Percentiles rank a stretch among this genome's conserved stretches.
Conservation (phyloP, 768 basidiomycete species). For the Phanerochaete sordida region DNA sequence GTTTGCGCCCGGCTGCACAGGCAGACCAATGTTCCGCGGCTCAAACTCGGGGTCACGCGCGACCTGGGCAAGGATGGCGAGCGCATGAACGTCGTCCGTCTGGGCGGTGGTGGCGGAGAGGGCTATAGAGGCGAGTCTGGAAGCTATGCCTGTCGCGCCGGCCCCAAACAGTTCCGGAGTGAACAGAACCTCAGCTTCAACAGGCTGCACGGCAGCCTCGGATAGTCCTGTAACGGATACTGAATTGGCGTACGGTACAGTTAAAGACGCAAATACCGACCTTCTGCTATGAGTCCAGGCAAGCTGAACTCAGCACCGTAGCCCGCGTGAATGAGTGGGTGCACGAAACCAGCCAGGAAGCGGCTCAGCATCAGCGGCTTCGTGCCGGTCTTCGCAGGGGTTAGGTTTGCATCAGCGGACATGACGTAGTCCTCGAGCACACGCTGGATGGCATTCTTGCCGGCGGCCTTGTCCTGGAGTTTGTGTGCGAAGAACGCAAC, state of each 20-base stretch:
- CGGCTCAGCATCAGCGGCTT: slow-evolving; percentile 55
- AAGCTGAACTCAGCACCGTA: slow-evolving; percentile 61
- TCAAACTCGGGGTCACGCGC: slow-evolving; percentile 40
- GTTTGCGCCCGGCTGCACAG: neutral
- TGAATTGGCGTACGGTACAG: neutral
- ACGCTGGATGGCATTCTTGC: slow-evolving; percentile 36
- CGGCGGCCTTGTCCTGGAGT: slow-evolving; percentile 20
- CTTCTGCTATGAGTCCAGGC: slow-evolving; percentile 56
- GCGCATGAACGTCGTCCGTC: slow-evolving; percentile 35
- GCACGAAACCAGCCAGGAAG: slow-evolving; percentile 52
- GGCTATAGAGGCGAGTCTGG: neutral
- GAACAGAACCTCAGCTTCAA: slow-evolving; percentile 33
- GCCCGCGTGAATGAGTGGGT: slow-evolving; percentile 63
- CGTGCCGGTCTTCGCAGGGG: slow-evolving; percentile 9
- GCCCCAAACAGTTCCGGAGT: slow-evolving; percentile 22
- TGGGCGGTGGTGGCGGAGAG: neutral
- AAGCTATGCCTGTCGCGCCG: neutral
- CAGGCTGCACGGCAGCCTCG: slow-evolving; percentile 45
- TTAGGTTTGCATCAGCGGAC: slow-evolving; percentile 29
- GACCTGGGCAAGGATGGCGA: slow-evolving; percentile 54
- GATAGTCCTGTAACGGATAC: slow-evolving; percentile 16
- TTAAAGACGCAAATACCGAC: neutral
- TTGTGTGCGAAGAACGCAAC: slow-evolving; percentile 48
- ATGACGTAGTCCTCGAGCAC: slow-evolving; percentile 64
- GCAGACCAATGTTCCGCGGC: slow-evolving; percentile 8